Base-by-base conservation (phyloP, 345 rosid genomes). In the Brassica incana region DNA sequence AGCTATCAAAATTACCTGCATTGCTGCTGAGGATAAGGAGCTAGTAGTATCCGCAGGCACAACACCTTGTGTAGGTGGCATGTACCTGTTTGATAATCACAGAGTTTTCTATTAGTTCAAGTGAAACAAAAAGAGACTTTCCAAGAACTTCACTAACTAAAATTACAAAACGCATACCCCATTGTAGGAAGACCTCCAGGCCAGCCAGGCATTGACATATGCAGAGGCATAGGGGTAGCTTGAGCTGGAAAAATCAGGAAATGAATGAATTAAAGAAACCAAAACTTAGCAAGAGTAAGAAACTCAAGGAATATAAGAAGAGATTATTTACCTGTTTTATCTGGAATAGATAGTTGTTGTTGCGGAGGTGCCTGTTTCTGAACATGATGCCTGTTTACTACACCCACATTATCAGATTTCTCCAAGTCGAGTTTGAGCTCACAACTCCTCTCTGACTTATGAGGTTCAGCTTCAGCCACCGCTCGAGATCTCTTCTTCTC, bases 151-250 rank as follows among this genome's bases (percentile, higher is more conserved):
- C 11, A 72, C 16, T 25, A 18, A 3, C 59, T 64, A 45, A 60
- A 54, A 15, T 61, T 5, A 32, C 15, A 12, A 30, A 52, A 62
- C 27, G 66, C 76, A 52, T 92, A 96, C 99, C 99, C 98, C 93
- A 96, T 88, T 33, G 93, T 91, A 77, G 99, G 97, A 87, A 93
- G 90, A 45, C 89, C 98, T 29, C 97, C 97, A 67, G 92, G 93
- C 99, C 99, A 96, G 78, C 86, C 85, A 78, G 97, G 87, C 85
- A 92, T 81, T 16, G 98, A 83, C 86, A 89, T 88, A 14, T 93
- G 94, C 79, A 90, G 81, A 80, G 97, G 85, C 23, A 90, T 73
- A 72, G 93, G 79, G 71, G 71, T 75, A 25, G 87, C 75, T 86
- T 86, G 97, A 81, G 87, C 99, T 96, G 97, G 52, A 69, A 64